Conservation (phyloP, 345 rosid genomes). For the Eucalyptus marginata region DNA sequence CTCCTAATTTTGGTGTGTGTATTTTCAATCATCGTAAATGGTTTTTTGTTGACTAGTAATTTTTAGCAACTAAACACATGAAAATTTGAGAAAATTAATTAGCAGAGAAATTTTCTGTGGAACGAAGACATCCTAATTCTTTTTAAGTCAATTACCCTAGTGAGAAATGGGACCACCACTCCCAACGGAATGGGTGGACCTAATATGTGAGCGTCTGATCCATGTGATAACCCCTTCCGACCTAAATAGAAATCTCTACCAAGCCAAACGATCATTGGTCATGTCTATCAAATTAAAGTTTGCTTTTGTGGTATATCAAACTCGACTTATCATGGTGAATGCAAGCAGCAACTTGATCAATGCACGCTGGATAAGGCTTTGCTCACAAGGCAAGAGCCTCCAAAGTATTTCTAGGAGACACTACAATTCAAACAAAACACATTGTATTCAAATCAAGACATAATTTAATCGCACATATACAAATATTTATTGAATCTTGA, state of each 20-base stretch:
- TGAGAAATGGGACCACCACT: not conserved
- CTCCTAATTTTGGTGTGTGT: not conserved
- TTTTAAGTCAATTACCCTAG: not conserved
- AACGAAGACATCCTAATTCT: not conserved
- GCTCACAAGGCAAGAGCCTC: not conserved
- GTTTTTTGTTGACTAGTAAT: not conserved
- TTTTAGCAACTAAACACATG: not conserved
- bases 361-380: too few relatives aligned
- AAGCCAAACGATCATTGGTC: not conserved
- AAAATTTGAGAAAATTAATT: not conserved
- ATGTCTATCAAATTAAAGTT: not conserved
- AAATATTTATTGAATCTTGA: not conserved
- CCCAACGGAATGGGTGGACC: not conserved
- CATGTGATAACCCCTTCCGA: not conserved
- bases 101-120: fast-evolving
- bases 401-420: not conserved
- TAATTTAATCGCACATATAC: fast-evolving
- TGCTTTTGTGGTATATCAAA: not conserved
- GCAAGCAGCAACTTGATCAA: not conserved
- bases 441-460: not conserved
- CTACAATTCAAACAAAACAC: not conserved
- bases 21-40: not conserved
- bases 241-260: not conserved
- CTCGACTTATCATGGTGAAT: not conserved
- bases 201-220: not conserved